Evolutionary conservation across 169 alveolate genomes (phyloP).

Genomic region (Eimeria tenella): DNA sequence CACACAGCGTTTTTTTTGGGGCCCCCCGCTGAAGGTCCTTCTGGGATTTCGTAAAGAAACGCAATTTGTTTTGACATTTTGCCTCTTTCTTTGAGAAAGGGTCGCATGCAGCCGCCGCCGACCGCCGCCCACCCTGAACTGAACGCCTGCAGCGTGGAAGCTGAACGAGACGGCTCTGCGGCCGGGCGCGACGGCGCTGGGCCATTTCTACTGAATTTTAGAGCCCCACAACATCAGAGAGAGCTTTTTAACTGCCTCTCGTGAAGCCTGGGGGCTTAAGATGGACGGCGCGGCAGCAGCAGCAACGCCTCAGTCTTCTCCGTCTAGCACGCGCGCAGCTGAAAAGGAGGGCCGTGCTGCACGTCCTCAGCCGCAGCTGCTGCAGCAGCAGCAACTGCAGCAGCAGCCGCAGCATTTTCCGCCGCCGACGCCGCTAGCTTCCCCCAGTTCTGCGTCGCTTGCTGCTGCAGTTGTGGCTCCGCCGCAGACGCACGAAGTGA

Average conservation of each 20-base stretch:
- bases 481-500: constrained; percentile 32
- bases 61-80: background rate
- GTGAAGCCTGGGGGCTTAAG: background rate
- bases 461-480: background rate
- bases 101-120: constrained; percentile 48
- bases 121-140: background rate
- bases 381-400: constrained; percentile 12
- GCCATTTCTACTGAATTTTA: too few relatives aligned
- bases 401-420: background rate
- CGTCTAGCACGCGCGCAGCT: constrained; percentile 5
- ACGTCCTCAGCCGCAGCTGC: background rate
- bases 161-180: too few relatives aligned
- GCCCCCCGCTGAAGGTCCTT: too few relatives aligned
- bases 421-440: background rate
- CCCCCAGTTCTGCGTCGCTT: background rate
- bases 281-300: constrained; percentile 43
- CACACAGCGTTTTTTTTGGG: too few relatives aligned
- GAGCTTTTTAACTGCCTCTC: background rate
- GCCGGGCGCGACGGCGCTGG: too few relatives aligned
- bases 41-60: too few relatives aligned
- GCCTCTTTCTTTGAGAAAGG: background rate
- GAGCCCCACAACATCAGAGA: background rate
- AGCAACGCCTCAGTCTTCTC: background rate
- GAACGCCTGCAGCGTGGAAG: too few relatives aligned
- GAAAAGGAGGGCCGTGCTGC: background rate